Base-by-base conservation (phyloP, 441 rosid species). In the Raphanus hybrid region DNA sequence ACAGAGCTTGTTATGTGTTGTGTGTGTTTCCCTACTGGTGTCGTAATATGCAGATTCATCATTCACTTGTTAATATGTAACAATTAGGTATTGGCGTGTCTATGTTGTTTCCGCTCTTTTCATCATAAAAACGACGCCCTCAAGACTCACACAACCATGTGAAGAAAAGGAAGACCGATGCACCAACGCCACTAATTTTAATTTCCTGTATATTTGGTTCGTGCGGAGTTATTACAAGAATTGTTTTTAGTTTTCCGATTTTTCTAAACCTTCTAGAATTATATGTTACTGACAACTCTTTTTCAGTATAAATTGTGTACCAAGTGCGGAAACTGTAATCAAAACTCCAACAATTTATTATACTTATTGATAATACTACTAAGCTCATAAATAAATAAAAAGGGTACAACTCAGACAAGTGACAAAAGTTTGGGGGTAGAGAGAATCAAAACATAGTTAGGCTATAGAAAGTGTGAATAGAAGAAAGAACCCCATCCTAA, bases 381-480 rank as follows among this genome's bases (percentile, higher is more conserved):
- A 20, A 23, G 14, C 32, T 23, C 9, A 34, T 50, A 64, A 15
- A 32, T 70, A 54, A 7, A 52, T 5, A 16, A 54, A 70, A 63
- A 9, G 12, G 11, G 54, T 41, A 20, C 2, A 76, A 61, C 75
- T 70, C 26, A 54, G 58, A n/a, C 27, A 32, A 75, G 52, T 41
- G 16, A 70, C 43, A 70, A 6, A 6, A 39, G 65, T 64, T 37
- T 55, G 50, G 18, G 18, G 60, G 43, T 29, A 48, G 50, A 60
- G 43, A 66, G 57, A 48, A 59, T 52, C 11, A 64, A 78, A 66
- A 66, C 34, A 78, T 60, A 67, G 67, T 78, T 78, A 48, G 68
- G 41, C 63, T 45, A 4, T 52, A 52, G 57, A 52, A 61, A 37
- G 16, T 12, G 34, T 62, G 61, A 26, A 65, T 6, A 65, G 68